A percentile compares a stretch with the other conserved stretches of the same genome.
These are phyloP conservation scores for Lichtheimia ornata DNA, from an alignment of 371 early-diverging fungal species.

Conservation along the genomic window DNA sequence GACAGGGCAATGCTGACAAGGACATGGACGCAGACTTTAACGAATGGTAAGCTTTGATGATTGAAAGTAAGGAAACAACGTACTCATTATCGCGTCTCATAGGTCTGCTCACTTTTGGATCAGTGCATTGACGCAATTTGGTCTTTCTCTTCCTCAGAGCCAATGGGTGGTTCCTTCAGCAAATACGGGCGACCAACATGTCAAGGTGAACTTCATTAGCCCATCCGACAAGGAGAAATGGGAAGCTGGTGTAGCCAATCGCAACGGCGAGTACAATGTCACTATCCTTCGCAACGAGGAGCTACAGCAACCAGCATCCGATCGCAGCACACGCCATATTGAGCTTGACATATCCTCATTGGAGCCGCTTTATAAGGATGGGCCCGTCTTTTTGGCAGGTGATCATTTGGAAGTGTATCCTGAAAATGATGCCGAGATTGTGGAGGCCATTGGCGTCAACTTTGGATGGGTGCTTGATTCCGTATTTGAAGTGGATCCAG, in stretches of 20 bases:
- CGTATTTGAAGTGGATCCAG: constrained; percentile 47
- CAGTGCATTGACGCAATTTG: constrained; percentile 27
- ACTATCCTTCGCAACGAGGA: constrained; percentile 29
- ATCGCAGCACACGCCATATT: constrained; percentile 51
- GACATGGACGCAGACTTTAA: constrained; percentile 55
- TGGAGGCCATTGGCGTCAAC: constrained; percentile 46
- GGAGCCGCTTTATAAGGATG: constrained; percentile 23
- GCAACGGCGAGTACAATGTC: constrained; percentile 32
- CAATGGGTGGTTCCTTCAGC: constrained; percentile 38
- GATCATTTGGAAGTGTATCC: constrained; percentile 62
- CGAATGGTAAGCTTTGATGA: constrained; percentile 31
- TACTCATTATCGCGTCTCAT: background rate
- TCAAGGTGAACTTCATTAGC: constrained; percentile 28
- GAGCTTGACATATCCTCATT: constrained; percentile 42
- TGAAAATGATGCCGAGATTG: constrained; percentile 37
- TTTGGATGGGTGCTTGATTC: constrained; percentile 57
- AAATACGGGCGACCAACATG: constrained; percentile 13
- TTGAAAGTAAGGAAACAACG: background rate
- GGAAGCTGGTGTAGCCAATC: constrained; percentile 25
- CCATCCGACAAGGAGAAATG: constrained; percentile 28
- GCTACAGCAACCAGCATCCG: constrained; percentile 33
- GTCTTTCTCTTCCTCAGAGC: constrained; percentile 30
- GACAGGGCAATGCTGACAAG: constrained; percentile 54
- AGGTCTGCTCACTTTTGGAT: constrained; percentile 51
- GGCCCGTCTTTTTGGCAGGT: constrained; percentile 47